phyloP scores from a whole-genome alignment of 2,329 filamentous ascomycete species.

The Neofusicoccum cordaticola region DNA sequence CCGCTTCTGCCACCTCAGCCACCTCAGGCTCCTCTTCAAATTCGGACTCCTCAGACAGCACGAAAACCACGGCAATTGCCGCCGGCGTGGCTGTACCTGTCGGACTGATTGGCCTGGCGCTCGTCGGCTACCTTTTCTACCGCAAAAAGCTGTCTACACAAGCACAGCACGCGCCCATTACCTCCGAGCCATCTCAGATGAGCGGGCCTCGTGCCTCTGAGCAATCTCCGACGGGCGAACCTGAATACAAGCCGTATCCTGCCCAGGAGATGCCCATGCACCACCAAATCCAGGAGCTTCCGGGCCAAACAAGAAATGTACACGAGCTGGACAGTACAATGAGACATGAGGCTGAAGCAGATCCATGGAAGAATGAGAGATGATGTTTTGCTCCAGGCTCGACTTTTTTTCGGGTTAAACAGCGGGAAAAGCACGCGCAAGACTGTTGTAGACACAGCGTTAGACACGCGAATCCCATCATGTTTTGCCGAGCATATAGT shows the following conservation, averaged over 20 bases:
- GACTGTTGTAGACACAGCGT: too few species aligned
- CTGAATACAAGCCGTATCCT: not conserved
- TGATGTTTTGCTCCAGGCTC: too few species aligned
- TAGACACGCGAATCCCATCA: too few species aligned
- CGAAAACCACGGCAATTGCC: not conserved
- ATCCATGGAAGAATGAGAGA: not conserved
- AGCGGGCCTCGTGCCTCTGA: not conserved
- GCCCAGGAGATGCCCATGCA: not conserved
- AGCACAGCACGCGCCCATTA: not conserved
- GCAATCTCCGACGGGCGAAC: not conserved
- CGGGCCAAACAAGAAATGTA: not conserved
- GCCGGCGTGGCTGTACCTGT: slow-evolving; percentile 1
- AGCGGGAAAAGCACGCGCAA: too few species aligned
- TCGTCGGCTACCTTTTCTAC: slow-evolving; percentile 3
- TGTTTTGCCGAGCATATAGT: too few species aligned
- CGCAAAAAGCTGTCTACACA: not conserved
- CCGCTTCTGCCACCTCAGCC: not conserved
- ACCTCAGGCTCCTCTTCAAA: too few species aligned
- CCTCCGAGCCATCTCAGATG: too few species aligned
- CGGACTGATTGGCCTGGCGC: not conserved
- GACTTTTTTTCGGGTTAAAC: too few species aligned
- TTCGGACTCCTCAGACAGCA: not conserved
- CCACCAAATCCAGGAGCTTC: not conserved
- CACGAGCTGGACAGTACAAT: not conserved
- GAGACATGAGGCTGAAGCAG: not conserved